Evolutionary conservation across 164 flowering plant genomes (phyloP).

Genomic region (Kingdonia uniflora): DNA sequence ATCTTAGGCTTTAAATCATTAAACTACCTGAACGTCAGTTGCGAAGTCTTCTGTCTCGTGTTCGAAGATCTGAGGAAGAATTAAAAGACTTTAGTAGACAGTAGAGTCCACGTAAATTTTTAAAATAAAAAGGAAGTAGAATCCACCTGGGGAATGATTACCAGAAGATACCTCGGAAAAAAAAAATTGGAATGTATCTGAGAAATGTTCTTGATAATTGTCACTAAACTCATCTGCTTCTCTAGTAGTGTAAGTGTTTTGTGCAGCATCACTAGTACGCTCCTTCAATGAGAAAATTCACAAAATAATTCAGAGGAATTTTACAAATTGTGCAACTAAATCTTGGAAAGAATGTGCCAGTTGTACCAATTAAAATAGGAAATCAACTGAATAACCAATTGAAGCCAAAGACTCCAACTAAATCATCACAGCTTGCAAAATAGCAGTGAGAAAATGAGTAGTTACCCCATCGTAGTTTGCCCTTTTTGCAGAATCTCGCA

Average conservation of each 20-base stretch:
- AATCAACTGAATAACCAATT: not conserved
- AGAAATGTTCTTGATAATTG: conserved; percentile 43
- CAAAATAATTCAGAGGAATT: too few relatives aligned
- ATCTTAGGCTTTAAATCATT: not conserved
- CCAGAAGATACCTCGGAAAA: conserved; percentile 68
- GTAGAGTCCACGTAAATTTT: not conserved
- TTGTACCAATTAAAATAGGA: too few relatives aligned
- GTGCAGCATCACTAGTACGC: conserved; percentile 20
- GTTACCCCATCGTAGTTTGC: conserved; percentile 74
- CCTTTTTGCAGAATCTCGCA: conserved; percentile 64
- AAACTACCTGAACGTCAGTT: conserved; percentile 53
- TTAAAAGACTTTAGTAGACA: not conserved
- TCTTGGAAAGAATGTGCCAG: too few relatives aligned
- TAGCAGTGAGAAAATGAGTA: not conserved
- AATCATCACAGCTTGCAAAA: not conserved
- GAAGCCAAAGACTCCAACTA: not conserved
- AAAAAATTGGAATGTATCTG: conserved; percentile 61
- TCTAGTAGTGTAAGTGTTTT: conserved; percentile 24
- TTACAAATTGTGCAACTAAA: too few relatives aligned
- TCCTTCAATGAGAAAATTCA: conserved; percentile 17
- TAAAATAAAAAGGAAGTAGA: not conserved
- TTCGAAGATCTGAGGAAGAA: conserved; percentile 64
- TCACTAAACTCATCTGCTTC: conserved; percentile 37
- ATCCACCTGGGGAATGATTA: not conserved
- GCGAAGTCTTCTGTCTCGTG: conserved; percentile 40